phyloP scores from a whole-genome alignment of 192 early-diverging fungal species.

The Coemansia sp. region DNA sequence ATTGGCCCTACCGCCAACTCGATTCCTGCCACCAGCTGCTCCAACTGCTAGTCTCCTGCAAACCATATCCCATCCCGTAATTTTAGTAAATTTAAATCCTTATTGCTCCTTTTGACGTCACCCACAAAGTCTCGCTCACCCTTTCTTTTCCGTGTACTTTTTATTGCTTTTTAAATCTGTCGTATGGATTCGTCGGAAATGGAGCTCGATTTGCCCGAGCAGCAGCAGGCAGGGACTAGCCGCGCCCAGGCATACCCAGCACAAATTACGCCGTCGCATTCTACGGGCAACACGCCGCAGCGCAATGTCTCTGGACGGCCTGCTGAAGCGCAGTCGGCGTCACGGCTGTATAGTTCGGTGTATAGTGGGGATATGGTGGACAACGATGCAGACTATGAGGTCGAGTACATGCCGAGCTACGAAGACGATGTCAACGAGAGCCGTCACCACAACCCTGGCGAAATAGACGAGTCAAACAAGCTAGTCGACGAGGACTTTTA shows the following conservation, averaged over 20 bases:
- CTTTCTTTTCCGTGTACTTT: constrained; percentile 4
- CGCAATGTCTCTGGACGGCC: background rate
- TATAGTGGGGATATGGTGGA: background rate
- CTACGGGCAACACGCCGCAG: constrained; percentile 34
- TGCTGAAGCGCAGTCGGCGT: background rate
- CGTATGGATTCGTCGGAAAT: constrained; percentile 20
- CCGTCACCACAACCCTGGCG: background rate
- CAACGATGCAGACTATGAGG: constrained; percentile 5
- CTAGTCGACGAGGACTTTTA: constrained; percentile 34
- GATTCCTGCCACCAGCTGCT: constrained; percentile 23
- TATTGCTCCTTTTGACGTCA: background rate
- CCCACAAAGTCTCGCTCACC: background rate
- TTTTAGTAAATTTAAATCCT: background rate
- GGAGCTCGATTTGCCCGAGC: constrained; percentile 43
- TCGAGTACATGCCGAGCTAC: constrained; percentile 5
- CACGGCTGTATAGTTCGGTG: background rate
- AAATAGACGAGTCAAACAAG: constrained; percentile 15
- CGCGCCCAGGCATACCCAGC: background rate
- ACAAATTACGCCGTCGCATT: constrained; percentile 40
- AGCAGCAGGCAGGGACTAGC: background rate
- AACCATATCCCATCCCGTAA: background rate
- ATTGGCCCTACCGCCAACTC: constrained; percentile 13
- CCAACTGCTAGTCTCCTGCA: constrained; percentile 19
- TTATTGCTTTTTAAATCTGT: background rate
- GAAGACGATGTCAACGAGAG: background rate